A percentile compares a stretch with the other conserved stretches of the same genome.
Evolutionary conservation across 163 green algal genomes (phyloP).

Genomic region (Chlorella variabilis): DNA sequence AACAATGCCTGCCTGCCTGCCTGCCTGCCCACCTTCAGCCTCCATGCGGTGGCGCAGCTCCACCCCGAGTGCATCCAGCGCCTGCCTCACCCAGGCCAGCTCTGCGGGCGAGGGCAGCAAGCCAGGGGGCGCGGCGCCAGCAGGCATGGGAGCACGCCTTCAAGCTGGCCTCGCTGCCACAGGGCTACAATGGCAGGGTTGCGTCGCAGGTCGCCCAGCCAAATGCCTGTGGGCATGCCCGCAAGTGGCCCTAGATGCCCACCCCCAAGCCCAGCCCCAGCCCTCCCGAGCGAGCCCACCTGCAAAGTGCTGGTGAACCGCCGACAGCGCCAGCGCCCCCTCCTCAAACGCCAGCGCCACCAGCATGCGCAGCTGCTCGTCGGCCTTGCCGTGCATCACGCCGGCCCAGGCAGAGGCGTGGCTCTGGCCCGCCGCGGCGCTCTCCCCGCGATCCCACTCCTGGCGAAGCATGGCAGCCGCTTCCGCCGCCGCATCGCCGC

Average conservation of each 20-base stretch:
- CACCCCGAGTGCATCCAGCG: conserved; percentile 36
- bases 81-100: conserved; percentile 21
- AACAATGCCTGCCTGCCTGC: too few species aligned
- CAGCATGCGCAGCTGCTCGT: not conserved
- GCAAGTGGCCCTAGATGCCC: too few species aligned
- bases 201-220: too few species aligned
- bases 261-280: too few species aligned
- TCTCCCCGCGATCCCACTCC: not conserved
- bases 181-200: too few species aligned
- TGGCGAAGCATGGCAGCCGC: not conserved
- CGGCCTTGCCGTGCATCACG: not conserved
- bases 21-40: not conserved
- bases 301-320: conserved; percentile 34
- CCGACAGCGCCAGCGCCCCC: conserved; percentile 30
- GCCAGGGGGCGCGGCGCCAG: not conserved
- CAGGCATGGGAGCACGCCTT: too few species aligned
- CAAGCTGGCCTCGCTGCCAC: too few species aligned
- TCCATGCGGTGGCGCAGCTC: conserved; percentile 26
- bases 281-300: too few species aligned
- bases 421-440: not conserved
- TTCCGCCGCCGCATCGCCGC: not conserved
- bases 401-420: not conserved
- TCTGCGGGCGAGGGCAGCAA: not conserved
- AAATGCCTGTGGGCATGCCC: too few species aligned
- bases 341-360: not conserved